Evolutionary conservation across 31 red algal genomes (phyloP), one percentile per base, ranked within the genome.

Genomic region (Pterothamnion heteromorphum): DNA sequence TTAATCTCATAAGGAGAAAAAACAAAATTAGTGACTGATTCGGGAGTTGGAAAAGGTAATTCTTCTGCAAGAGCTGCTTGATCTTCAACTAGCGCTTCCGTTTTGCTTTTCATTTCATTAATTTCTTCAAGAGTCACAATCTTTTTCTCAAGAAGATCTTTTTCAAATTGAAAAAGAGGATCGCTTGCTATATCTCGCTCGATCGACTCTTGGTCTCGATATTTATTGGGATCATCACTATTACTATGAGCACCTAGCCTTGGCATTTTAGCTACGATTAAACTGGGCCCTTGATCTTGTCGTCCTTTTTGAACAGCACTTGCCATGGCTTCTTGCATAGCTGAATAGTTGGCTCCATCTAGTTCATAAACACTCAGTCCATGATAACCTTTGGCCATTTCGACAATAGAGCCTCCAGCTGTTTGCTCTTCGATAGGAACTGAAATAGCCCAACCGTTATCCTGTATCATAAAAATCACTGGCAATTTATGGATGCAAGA

Each of bases 351-450:
- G 43, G 95, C 95, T 20, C 95, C 95, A 74, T 97, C 95, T 22
- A 96, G 44, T 78, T 85, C 32, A 9, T 94, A 32, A 23, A 76
- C 93, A 28, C 74, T 80, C 0, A 97, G 94, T 4, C 95, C 95
- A 64, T 64, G n/a, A 41, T 96, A 97, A 5, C 92, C 95, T 20
- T 38, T 44, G 1, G 90, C 95, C 33, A 84, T 3, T 22, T 74
- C 57, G 28, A 91, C 92, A 35, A 97, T 74, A 4, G 92, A 91
- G 43, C 94, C 92, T 28, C 92, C 91, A 5, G 57, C 36, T 23
- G 90, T 94, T 76, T 97, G 95, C 74, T 97, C 95, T 21, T 28
- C 80, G n/a, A 92, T 86, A 3, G 95, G 95, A 23, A 95, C 96
- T 9, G 95, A 97, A 82, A 97, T 93, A 23, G 92, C 95, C 91